Percentiles rank a stretch among this genome's conserved stretches.
Conservation (phyloP, 805 yeast species). For the Zygoascus ofunaensis region DNA sequence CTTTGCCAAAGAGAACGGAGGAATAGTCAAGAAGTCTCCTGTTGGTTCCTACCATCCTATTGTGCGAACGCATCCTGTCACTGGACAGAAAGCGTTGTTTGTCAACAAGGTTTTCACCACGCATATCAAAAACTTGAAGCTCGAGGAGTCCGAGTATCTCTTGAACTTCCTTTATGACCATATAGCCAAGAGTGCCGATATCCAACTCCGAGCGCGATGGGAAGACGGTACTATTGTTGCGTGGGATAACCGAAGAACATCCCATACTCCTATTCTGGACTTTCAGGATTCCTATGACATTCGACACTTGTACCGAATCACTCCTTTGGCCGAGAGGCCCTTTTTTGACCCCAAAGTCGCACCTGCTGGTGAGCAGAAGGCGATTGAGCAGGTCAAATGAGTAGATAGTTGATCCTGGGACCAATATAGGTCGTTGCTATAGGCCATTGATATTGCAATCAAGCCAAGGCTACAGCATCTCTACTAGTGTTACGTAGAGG, state of each 20-base stretch:
- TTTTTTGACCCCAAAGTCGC: too few species aligned
- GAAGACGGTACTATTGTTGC: slow-evolving; percentile 59
- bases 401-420: too few species aligned
- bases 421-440: too few species aligned
- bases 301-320: slow-evolving; percentile 68
- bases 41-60: slow-evolving; percentile 48
- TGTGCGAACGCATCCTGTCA: slow-evolving; percentile 54
- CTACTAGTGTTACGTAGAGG: too few species aligned
- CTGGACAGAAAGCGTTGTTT: slow-evolving; percentile 47
- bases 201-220: slow-evolving; percentile 64
- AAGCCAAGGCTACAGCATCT: too few species aligned
- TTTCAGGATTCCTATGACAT: slow-evolving; percentile 55
- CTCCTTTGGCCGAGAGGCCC: slow-evolving; percentile 62
- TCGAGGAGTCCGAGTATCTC: slow-evolving; percentile 47
- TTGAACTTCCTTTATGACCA: slow-evolving; percentile 43
- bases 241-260: slow-evolving; percentile 71
- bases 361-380: too few species aligned
- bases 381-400: too few species aligned
- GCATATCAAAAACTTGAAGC: slow-evolving; percentile 54
- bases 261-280: slow-evolving; percentile 62
- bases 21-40: slow-evolving; percentile 36
- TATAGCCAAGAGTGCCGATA: slow-evolving; percentile 44
- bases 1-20: slow-evolving; percentile 28
- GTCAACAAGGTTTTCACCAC: slow-evolving; percentile 50
- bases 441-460: too few species aligned